Conservation (phyloP, 495 filamentous ascomycete genomes). For the Astrothelium subdiscretum region DNA sequence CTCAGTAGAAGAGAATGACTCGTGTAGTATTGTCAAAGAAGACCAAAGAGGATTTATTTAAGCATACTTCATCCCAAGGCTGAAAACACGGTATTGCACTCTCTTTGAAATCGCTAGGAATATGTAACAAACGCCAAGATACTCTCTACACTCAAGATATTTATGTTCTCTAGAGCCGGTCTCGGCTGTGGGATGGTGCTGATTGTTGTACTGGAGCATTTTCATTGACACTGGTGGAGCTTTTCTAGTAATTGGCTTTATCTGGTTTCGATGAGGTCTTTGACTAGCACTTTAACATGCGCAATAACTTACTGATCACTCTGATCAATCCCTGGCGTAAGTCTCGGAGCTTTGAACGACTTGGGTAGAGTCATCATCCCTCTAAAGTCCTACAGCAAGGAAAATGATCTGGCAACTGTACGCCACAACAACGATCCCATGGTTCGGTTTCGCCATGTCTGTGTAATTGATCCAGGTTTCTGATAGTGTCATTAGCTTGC, state of each 20-base stretch:
- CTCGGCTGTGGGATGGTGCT: too few species aligned
- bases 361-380: not conserved
- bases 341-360: not conserved
- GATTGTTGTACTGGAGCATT: too few species aligned
- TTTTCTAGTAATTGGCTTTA: too few species aligned
- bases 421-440: not conserved
- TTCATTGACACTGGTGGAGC: too few species aligned
- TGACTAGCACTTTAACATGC: too few species aligned
- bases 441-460: not conserved
- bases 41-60: not conserved
- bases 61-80: not conserved
- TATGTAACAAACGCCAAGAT: too few species aligned
- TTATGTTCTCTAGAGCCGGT: too few species aligned
- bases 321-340: not conserved
- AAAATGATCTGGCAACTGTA: not conserved
- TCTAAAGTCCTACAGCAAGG: not conserved
- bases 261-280: too few species aligned
- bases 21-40: not conserved
- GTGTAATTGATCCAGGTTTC: not conserved
- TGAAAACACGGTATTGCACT: too few species aligned
- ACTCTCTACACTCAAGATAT: too few species aligned
- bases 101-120: too few species aligned
- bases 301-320: not conserved
- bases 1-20: not conserved
- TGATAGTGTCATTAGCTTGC: not conserved